Percentiles rank a stretch among this genome's conserved stretches.
Evolutionary conservation across 148 eudicot genomes (phyloP).

Genomic region (Chenopodium quinoa): DNA sequence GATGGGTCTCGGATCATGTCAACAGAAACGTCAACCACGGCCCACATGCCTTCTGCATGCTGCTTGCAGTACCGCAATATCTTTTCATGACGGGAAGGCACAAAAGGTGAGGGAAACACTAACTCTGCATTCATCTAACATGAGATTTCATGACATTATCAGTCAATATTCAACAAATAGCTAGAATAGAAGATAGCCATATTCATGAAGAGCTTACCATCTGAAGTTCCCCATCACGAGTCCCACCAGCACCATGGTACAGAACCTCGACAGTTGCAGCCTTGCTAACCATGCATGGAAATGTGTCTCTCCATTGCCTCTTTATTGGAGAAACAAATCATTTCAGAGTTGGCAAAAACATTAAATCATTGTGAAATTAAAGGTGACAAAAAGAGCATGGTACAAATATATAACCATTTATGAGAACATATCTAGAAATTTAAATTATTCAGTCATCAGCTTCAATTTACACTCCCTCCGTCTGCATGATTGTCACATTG

Average conservation of each 20-base stretch:
- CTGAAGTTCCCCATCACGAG: conserved; percentile 60
- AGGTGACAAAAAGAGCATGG: not conserved
- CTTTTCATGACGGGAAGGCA: conserved; percentile 64
- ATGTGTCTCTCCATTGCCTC: conserved; percentile 67
- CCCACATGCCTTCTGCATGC: conserved; percentile 67
- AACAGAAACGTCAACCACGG: conserved; percentile 70
- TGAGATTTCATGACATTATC: conserved; percentile 1
- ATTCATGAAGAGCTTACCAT: conserved; percentile 47
- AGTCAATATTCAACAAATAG: not conserved
- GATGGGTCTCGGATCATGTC: conserved; percentile 45
- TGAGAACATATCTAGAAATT: not conserved
- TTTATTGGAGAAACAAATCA: conserved; percentile 21
- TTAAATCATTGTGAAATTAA: not conserved
- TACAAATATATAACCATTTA: not conserved
- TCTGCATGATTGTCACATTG: no score
- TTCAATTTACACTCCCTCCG: no score
- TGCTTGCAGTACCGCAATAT: conserved; percentile 72
- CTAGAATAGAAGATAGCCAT: not conserved
- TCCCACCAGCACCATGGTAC: conserved; percentile 46
- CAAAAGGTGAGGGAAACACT: conserved; percentile 56
- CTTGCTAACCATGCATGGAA: conserved; percentile 55
- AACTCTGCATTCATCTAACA: conserved; percentile 39
- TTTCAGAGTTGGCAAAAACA: not conserved
- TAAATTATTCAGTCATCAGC: not conserved
- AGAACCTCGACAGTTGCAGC: conserved; percentile 46